Base-by-base conservation (phyloP, 2,329 filamentous ascomycete genomes). In the Hymenoscyphus fraxineus region DNA sequence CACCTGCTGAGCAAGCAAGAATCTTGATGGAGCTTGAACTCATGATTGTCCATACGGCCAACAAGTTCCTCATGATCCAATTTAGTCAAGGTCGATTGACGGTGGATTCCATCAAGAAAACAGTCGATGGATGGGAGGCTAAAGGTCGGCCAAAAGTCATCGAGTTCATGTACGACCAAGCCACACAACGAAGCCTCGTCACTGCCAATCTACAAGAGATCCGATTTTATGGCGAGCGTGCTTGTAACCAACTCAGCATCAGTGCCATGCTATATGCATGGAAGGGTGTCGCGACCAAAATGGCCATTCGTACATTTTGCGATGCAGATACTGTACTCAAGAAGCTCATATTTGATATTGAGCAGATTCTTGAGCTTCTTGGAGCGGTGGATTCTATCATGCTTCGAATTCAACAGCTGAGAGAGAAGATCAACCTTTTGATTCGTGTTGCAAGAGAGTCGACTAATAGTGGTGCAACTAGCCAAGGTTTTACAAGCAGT, bases 121-220 rank as follows among this genome's bases (percentile, higher is more conserved):
- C 67, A 1, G 69, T 71, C n/a, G 73, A 75, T 32, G 59, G 56
- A 7, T 76, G 81, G 81, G 74, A 72, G 39, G 75, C 76, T 1
- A 81, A 80, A 64, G 81, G 81, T 59, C 74, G 81, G 12, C 78
- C 80, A 16, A 76, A 77, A 51, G 81, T 84, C 27, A 74, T 78
- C 9, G 79, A 83, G 65, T 84, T 84, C 69, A 78, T 79, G 67
- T 84, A 82, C 68, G 81, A 84, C 69, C 80, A 83, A 70, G 72
- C 72, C 22, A 83, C 80, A 9, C 82, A 85, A 68, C 76, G 78
- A 12, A 77, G 80, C 22, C 71, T 85, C 5, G 78, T 84, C 63
- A 68, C 76, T 12, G 73, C 75, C 57, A 83, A 83, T 66, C 73
- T 81, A 58, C 73, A 77, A 16, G 77, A 72, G 6, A 75, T 84